Conservation (phyloP, 176 grass and related monocot genomes). For the Juncus inflexus region DNA sequence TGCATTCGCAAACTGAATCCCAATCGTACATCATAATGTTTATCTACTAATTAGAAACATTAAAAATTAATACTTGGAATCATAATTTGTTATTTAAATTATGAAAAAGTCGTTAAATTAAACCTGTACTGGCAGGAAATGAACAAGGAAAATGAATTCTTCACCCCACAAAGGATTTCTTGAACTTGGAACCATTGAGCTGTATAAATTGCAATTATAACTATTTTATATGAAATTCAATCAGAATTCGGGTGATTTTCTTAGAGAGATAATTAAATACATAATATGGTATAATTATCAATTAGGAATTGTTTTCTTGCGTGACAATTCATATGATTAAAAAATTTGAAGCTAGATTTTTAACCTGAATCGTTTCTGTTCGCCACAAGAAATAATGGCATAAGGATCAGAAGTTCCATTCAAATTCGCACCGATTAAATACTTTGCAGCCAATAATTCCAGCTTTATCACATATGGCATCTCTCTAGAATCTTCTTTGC, state of each 20-base stretch:
- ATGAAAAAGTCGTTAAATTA: background rate
- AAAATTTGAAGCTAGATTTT: background rate
- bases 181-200: slow-evolving; percentile 70
- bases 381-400: slow-evolving; percentile 60
- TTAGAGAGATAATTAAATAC: slow-evolving; percentile 1
- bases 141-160: slow-evolving; percentile 71
- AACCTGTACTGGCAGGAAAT: slow-evolving; percentile 70
- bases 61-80: background rate
- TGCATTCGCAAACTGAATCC: slow-evolving; percentile 75
- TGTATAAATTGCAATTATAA: slow-evolving; percentile 28
- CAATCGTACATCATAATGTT: slow-evolving; percentile 80
- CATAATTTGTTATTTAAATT: background rate
- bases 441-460: slow-evolving; percentile 87
- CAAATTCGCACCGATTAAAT: slow-evolving; percentile 82
- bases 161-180: slow-evolving; percentile 93
- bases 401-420: slow-evolving; percentile 76
- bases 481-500: slow-evolving; percentile 12
- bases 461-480: slow-evolving; percentile 34
- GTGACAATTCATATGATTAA: slow-evolving; percentile 6
- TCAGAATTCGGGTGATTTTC: too few relatives aligned
- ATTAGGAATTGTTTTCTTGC: background rate
- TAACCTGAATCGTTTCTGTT: slow-evolving; percentile 70
- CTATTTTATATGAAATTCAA: background rate
- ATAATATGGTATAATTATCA: background rate
- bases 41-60: slow-evolving; percentile 24